Evolutionary conservation across 495 filamentous ascomycete genomes (phyloP).

Genomic region (Podospora pseudopauciseta): DNA sequence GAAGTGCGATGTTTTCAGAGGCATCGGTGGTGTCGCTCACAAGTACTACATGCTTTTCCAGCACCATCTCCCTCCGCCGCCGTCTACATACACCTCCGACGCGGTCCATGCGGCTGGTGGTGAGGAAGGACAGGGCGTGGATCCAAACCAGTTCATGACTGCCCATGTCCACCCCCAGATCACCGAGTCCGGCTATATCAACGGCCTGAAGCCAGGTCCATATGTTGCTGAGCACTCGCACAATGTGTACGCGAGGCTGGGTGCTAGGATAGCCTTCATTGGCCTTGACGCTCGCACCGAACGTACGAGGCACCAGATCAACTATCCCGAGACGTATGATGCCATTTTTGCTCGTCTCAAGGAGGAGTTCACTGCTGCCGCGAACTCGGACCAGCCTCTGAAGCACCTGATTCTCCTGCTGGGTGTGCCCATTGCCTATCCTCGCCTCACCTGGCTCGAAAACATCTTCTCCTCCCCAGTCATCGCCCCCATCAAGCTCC

Average conservation of each 20-base stretch:
- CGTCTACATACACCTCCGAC: slow-evolving; percentile 73
- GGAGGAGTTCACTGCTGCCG: slow-evolving; percentile 57
- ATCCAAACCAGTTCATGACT: slow-evolving; percentile 64
- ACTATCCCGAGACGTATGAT: slow-evolving; percentile 86
- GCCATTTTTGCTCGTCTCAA: slow-evolving; percentile 68
- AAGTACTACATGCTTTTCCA: slow-evolving; percentile 96
- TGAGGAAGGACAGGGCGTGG: slow-evolving; percentile 47
- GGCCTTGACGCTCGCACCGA: slow-evolving; percentile 90
- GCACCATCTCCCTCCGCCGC: slow-evolving; percentile 80
- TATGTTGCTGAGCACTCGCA: slow-evolving; percentile 80
- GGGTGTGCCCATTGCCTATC: slow-evolving; percentile 93
- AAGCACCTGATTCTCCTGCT: slow-evolving; percentile 82
- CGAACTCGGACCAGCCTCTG: slow-evolving; percentile 52
- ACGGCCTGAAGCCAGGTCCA: slow-evolving; percentile 68
- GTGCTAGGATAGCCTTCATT: slow-evolving; percentile 76
- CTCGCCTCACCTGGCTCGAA: slow-evolving; percentile 86
- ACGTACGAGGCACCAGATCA: slow-evolving; percentile 87
- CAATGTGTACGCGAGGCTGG: slow-evolving; percentile 79
- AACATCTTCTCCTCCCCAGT: slow-evolving; percentile 82
- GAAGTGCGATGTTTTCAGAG: slow-evolving; percentile 81
- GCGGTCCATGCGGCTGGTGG: slow-evolving; percentile 23
- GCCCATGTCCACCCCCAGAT: slow-evolving; percentile 62
- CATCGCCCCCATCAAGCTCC: slow-evolving; percentile 77
- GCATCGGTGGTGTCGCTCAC: slow-evolving; percentile 80
- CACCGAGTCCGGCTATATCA: slow-evolving; percentile 70